phyloP scores from a whole-genome alignment of 331 rosid species.

The Pyracantha coccinea region DNA sequence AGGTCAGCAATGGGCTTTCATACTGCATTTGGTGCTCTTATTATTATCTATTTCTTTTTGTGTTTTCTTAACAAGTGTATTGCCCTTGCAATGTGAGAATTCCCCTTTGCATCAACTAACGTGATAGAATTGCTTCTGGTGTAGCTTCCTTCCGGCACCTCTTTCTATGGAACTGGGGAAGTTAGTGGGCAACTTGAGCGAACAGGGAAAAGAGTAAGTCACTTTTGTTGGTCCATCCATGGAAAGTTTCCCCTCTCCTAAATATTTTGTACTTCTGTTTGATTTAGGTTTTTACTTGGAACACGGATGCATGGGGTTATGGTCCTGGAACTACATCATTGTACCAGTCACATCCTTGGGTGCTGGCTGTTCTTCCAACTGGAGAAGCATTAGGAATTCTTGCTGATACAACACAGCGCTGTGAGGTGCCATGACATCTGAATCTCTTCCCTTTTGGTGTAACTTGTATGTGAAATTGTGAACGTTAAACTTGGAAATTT shows the following conservation, averaged over 20 bases:
- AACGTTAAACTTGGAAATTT: slow-evolving; percentile 6
- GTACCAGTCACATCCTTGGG: slow-evolving; percentile 98
- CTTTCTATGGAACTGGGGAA: slow-evolving; percentile 90
- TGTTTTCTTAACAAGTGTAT: not conserved
- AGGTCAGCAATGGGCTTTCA: slow-evolving; percentile 40
- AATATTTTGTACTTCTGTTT: not conserved
- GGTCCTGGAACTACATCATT: slow-evolving; percentile 74
- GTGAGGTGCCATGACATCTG: slow-evolving; percentile 59
- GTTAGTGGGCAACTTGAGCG: slow-evolving; percentile 88
- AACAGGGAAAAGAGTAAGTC: slow-evolving; percentile 71
- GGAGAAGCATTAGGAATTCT: slow-evolving; percentile 83
- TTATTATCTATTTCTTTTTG: not conserved
- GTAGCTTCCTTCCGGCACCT: slow-evolving; percentile 75
- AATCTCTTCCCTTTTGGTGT: not conserved
- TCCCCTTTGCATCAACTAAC: not conserved
- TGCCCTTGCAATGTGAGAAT: not conserved
- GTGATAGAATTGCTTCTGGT: slow-evolving; percentile 19
- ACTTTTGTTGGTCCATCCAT: not conserved
- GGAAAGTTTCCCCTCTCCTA: not conserved
- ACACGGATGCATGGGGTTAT: slow-evolving; percentile 74
- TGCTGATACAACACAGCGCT: slow-evolving; percentile 80
- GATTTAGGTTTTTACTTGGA: slow-evolving; percentile 76
- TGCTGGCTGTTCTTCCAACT: slow-evolving; percentile 82
- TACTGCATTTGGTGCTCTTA: not conserved
- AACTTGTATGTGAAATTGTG: slow-evolving; percentile 12